These are phyloP conservation scores for Boletus tylopilopsis DNA, from an alignment of 768 basidiomycete genomes.

Conservation along the genomic window DNA sequence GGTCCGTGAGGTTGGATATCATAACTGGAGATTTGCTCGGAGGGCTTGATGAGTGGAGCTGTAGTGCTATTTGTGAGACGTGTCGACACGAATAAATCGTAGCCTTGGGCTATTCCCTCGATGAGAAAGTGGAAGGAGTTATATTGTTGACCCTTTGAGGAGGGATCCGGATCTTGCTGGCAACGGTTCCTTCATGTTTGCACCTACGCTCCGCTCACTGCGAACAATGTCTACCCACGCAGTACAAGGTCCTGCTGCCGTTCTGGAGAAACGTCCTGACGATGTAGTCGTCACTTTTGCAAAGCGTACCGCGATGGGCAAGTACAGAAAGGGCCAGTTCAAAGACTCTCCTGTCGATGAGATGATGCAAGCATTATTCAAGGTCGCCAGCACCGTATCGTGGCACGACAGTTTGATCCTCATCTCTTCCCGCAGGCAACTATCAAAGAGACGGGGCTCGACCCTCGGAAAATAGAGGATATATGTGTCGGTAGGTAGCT, in stretches of 20 bases:
- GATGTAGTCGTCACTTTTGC: conserved; percentile 92
- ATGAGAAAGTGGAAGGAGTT: too few relatives aligned
- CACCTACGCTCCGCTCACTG: conserved; percentile 8
- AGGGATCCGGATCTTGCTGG: conserved; percentile 2
- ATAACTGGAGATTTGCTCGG: not conserved
- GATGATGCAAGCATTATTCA: conserved; percentile 77
- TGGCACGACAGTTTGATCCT: not conserved
- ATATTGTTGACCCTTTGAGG: not conserved
- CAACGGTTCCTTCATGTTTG: conserved; percentile 23
- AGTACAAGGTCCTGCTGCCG: conserved; percentile 40
- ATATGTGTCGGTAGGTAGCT: conserved; percentile 69
- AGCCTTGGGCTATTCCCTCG: too few relatives aligned
- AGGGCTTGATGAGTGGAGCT: too few relatives aligned
- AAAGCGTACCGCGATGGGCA: conserved; percentile 85
- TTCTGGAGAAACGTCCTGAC: conserved; percentile 68
- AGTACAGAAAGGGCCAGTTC: conserved; percentile 87
- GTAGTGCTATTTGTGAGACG: not conserved
- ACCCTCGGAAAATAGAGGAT: conserved; percentile 72
- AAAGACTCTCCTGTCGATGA: conserved; percentile 89
- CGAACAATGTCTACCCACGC: conserved; percentile 32
- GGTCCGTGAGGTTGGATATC: not conserved
- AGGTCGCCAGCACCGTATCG: conserved; percentile 38
- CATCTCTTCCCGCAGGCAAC: conserved; percentile 46
- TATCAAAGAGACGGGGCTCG: conserved; percentile 59
- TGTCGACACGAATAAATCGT: not conserved